Base-by-base conservation (phyloP, 768 basidiomycete genomes). In the Trametes cinnabarina region DNA sequence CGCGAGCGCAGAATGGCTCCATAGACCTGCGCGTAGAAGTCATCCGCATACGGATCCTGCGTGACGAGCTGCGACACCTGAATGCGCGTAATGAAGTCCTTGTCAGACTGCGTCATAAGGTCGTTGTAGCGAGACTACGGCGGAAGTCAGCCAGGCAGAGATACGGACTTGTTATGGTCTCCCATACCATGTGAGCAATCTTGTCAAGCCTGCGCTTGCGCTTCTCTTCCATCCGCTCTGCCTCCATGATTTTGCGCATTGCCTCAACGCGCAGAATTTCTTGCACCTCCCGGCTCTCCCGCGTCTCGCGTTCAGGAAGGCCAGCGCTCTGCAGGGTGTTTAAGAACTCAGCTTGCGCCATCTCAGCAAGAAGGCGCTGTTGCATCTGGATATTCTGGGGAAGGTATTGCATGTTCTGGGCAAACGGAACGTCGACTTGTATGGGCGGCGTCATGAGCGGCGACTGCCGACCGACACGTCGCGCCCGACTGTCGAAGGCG, bases 31-130 rank as follows among this genome's bases (percentile, higher is more conserved):
- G 94, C 97, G 68, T 99, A 99, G 71, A 98, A 99, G 71, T 99
- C 97, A 62, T 98, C 96, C 30, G 92, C 86, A 72, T 96, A 98
- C 0, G 97, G 97, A 74, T 99, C 97, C 67, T 92, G 88, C 6
- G 94, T 96, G 42, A 97, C 94, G 40, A 98, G 88, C 68, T 98
- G 97, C 1, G 96, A 98, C 32, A 99, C 92, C 72, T 99, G 97
- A 62, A 99, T 98, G 23, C 97, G 87, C 34, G 97, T 98, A 74
- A 99, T 98, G 70, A 98, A 99, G 69, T 98, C 97, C 76, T 98
- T 98, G 79, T 99, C 97, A 11, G 92, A 94, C 73, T 94, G 93
- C 3, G 93, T 94, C 94, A 96, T 96, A 35, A 95, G 80, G 71
- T 94, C 92, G 65, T 96, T 96, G 68, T 94, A 94, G 58, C 91